These are phyloP conservation scores for Tuctoria greenei DNA, from an alignment of 176 grass and related monocot species.

Conservation along the genomic window DNA sequence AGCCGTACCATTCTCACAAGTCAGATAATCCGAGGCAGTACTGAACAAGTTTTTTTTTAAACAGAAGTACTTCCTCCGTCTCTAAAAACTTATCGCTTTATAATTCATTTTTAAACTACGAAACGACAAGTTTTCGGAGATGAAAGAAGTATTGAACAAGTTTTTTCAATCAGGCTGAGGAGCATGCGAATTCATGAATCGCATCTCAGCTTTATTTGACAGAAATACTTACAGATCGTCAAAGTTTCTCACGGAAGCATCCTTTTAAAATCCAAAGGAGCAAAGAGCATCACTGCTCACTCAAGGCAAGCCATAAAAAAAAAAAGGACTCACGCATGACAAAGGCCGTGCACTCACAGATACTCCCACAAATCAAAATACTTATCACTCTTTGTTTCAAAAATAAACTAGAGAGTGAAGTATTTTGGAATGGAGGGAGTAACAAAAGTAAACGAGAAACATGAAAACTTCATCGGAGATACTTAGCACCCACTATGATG, in stretches of 20 bases:
- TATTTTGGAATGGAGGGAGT: too few species aligned
- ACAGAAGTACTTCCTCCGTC: too few species aligned
- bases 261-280: slow-evolving; percentile 2
- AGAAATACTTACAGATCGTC: slow-evolving; percentile 29
- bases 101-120: too few species aligned
- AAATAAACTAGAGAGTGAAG: too few species aligned
- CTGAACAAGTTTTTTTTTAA: background rate
- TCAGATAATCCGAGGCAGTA: background rate
- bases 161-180: background rate
- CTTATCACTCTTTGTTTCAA: too few species aligned
- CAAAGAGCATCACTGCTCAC: slow-evolving; percentile 35
- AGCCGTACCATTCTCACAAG: background rate
- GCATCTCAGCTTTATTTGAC: slow-evolving; percentile 27
- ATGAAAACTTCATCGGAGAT: background rate
- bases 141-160: background rate
- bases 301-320: slow-evolving; percentile 54
- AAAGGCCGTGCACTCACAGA: slow-evolving; percentile 21
- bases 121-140: too few species aligned
- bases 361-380: too few species aligned
- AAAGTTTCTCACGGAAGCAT: slow-evolving; percentile 33
- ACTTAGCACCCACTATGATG: background rate
- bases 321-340: slow-evolving; percentile 49
- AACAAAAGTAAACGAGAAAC: background rate
- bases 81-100: too few species aligned
- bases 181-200: background rate